A percentile compares a stretch with the other conserved stretches of the same genome.
Conservation (phyloP, 163 green algal genomes). For the Scenedesmus sp. region DNA sequence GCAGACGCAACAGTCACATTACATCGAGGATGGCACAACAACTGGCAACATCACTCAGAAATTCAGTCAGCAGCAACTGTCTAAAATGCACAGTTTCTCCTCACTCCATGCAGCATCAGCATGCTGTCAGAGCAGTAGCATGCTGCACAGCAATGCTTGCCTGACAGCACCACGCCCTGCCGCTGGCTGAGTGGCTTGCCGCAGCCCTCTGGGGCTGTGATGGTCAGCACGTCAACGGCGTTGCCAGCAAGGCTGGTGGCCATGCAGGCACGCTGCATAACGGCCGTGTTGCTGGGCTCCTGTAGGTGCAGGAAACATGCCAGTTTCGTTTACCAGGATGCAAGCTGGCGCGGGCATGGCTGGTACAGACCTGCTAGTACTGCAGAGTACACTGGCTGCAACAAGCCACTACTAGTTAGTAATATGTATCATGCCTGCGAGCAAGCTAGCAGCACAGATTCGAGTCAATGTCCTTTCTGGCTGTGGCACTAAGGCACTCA, state of each 20-base stretch:
- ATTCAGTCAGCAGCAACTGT: no score
- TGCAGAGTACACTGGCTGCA: not conserved
- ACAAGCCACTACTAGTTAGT: not conserved
- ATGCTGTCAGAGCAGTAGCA: not conserved
- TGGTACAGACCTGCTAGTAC: not conserved
- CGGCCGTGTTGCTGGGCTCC: not conserved
- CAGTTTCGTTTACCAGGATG: not conserved
- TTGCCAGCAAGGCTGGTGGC: constrained; percentile 74
- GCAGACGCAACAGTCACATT: not conserved
- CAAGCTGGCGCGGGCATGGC: no score
- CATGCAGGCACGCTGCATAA: constrained; percentile 54
- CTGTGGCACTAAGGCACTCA: not conserved
- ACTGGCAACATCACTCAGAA: no score
- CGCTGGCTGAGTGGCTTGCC: constrained; percentile 48
- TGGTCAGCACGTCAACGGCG: constrained; percentile 74
- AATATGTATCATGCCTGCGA: not conserved
- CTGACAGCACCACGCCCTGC: constrained; percentile 65
- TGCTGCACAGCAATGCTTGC: constrained; percentile 33
- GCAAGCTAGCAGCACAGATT: not conserved
- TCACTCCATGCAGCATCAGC: no score
- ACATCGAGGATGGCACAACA: no score
- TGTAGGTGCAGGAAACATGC: not conserved
- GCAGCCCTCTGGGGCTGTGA: constrained; percentile 59
- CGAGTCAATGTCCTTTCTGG: not conserved
- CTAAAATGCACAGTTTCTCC: no score